Percentiles rank a stretch among this genome's conserved stretches.
Evolutionary conservation across 305 asterid genomes (phyloP).

Genomic region (Fraxinus ornus): DNA sequence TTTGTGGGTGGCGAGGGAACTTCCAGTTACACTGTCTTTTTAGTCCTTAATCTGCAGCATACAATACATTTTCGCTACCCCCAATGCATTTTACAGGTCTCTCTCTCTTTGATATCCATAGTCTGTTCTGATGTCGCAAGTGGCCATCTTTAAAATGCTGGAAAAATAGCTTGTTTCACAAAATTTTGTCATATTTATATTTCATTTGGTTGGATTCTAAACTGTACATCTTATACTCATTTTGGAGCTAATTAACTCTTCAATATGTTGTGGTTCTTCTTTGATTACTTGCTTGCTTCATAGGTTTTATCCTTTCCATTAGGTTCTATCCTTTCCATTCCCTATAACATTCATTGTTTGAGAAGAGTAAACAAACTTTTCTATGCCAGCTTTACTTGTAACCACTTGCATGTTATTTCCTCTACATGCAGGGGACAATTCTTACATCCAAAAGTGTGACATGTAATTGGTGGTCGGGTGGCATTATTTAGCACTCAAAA

Average conservation of each 20-base stretch:
- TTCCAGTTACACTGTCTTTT: background rate
- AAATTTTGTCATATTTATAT: background rate
- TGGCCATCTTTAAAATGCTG: background rate
- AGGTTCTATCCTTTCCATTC: slow-evolving; percentile 3
- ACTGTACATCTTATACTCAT: background rate
- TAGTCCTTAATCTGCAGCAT: background rate
- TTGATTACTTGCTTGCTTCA: background rate
- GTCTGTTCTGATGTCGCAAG: background rate
- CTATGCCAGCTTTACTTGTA: background rate
- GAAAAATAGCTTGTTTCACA: background rate
- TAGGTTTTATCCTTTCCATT: background rate
- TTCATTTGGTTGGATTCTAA: background rate
- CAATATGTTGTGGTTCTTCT: background rate
- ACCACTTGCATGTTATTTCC: slow-evolving; percentile 6
- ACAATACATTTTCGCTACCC: background rate
- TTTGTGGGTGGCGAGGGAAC: background rate
- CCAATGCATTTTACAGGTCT: background rate
- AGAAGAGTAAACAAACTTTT: background rate
- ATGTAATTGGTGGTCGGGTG: slow-evolving; percentile 19
- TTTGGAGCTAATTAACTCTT: background rate
- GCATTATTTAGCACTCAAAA: slow-evolving; percentile 30
- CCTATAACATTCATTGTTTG: background rate
- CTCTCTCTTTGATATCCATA: background rate
- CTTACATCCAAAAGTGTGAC: slow-evolving; percentile 18
- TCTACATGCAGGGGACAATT: slow-evolving; percentile 31